These are phyloP conservation scores for Apophysomyces variabilis DNA, from an alignment of 371 early-diverging fungal species.

Conservation along the genomic window DNA sequence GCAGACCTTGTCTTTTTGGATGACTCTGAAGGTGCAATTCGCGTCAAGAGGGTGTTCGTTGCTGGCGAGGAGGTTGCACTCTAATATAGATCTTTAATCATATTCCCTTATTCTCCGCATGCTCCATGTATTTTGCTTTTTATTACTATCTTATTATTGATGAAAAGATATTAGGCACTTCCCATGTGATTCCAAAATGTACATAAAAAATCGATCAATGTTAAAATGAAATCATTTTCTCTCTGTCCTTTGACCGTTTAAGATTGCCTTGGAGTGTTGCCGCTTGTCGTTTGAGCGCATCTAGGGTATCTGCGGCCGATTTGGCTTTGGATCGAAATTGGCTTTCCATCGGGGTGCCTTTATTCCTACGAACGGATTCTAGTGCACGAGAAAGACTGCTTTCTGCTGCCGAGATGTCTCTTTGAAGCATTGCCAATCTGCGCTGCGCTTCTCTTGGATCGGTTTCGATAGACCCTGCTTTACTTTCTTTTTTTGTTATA, in stretches of 20 bases:
- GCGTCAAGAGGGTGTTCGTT: conserved; percentile 69
- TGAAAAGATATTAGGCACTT: neutral
- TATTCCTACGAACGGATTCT: conserved; percentile 28
- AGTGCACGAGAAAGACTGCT: conserved; percentile 14
- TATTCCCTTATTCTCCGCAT: conserved; percentile 1
- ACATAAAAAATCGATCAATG: neutral
- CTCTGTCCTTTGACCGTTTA: conserved; percentile 24
- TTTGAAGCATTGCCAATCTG: conserved; percentile 21
- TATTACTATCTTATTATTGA: neutral
- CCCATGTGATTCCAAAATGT: conserved; percentile 5
- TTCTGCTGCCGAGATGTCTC: conserved; percentile 19
- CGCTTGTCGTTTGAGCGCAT: conserved; percentile 18
- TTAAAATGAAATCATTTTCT: conserved; percentile 35
- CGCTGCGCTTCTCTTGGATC: conserved; percentile 12
- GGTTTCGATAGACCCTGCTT: neutral
- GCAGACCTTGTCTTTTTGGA: conserved; percentile 79
- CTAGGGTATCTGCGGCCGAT: conserved; percentile 11
- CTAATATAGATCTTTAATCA: conserved; percentile 3
- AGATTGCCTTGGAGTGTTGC: conserved; percentile 15
- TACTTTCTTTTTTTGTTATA: neutral
- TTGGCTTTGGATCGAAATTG: conserved; percentile 29
- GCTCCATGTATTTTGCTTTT: neutral
- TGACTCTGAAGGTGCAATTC: conserved; percentile 48
- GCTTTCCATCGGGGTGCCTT: conserved; percentile 24
- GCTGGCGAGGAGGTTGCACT: conserved; percentile 62